phyloP scores from a whole-genome alignment of 805 yeast genomes.

The Cephaloascus fragrans region DNA sequence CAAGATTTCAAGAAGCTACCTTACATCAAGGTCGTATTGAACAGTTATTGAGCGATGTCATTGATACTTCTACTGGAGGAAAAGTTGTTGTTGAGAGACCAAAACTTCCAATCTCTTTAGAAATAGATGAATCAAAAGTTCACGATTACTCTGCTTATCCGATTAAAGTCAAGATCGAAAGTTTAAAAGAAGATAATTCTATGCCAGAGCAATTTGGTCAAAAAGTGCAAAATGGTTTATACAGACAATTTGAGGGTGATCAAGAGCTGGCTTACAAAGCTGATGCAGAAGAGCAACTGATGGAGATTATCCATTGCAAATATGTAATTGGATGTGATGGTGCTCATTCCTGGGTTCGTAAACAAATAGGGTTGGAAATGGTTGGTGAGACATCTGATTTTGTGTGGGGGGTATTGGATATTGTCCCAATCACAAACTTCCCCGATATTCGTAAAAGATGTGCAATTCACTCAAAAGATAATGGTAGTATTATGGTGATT shows the following conservation, averaged over 20 bases:
- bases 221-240: conserved; percentile 14
- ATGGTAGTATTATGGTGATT: conserved; percentile 21
- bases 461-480: conserved; percentile 19
- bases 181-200: conserved; percentile 7
- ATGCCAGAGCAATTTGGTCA: conserved; percentile 8
- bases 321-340: conserved; percentile 22
- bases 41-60: conserved; percentile 13
- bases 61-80: conserved; percentile 9
- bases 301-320: conserved; percentile 15
- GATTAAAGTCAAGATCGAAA: conserved; percentile 8
- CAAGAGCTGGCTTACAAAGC: conserved; percentile 8
- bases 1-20: conserved; percentile 16
- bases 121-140: conserved; percentile 7
- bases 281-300: conserved; percentile 4
- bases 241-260: conserved; percentile 15
- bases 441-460: conserved; percentile 22
- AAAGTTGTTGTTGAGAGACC: conserved; percentile 10
- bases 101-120: conserved; percentile 7
- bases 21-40: conserved; percentile 21
- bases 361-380: conserved; percentile 18
- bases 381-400: conserved; percentile 22
- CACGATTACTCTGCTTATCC: conserved; percentile 6
- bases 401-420: conserved; percentile 25
- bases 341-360: conserved; percentile 22
- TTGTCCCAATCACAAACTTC: conserved; percentile 21